phyloP scores from a whole-genome alignment of 2,329 filamentous ascomycete genomes.

The Trichoderma asperellum region DNA sequence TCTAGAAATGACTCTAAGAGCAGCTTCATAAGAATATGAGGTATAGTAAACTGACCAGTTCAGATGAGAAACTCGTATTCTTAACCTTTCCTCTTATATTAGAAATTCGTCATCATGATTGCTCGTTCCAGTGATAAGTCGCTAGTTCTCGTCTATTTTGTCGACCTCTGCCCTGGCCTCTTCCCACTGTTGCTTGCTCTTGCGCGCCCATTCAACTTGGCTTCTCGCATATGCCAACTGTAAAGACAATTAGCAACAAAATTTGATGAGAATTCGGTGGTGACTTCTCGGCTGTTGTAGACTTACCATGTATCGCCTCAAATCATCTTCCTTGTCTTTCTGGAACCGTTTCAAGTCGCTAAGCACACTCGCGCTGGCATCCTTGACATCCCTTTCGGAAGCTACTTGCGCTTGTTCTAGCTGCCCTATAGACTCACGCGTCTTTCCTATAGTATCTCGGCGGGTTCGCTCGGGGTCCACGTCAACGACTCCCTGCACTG shows the following conservation, averaged over 20 bases:
- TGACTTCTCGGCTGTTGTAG: neutral
- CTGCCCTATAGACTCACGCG: constrained; percentile 80
- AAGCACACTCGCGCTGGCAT: constrained; percentile 85
- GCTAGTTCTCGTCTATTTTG: constrained; percentile 73
- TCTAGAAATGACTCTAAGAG: neutral
- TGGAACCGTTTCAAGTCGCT: constrained; percentile 93
- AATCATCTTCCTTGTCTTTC: constrained; percentile 90
- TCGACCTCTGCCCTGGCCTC: constrained; percentile 85
- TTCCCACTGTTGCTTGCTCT: constrained; percentile 88
- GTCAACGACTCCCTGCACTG: constrained; percentile 93
- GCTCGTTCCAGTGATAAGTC: neutral
- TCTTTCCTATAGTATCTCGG: constrained; percentile 94
- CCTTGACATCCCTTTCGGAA: constrained; percentile 88
- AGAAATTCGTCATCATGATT: neutral
- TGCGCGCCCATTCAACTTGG: constrained; percentile 92
- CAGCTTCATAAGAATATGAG: neutral
- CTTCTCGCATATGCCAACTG: constrained; percentile 90
- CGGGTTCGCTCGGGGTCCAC: constrained; percentile 92
- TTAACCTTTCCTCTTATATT: neutral
- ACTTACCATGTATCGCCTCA: constrained; percentile 92
- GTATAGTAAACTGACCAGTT: neutral
- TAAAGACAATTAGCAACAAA: constrained; percentile 18
- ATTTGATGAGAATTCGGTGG: neutral
- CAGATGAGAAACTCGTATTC: neutral
- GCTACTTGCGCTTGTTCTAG: constrained; percentile 89